Conservation (phyloP, 2,329 filamentous ascomycete genomes). For the Talaromyces albobiverticillius region DNA sequence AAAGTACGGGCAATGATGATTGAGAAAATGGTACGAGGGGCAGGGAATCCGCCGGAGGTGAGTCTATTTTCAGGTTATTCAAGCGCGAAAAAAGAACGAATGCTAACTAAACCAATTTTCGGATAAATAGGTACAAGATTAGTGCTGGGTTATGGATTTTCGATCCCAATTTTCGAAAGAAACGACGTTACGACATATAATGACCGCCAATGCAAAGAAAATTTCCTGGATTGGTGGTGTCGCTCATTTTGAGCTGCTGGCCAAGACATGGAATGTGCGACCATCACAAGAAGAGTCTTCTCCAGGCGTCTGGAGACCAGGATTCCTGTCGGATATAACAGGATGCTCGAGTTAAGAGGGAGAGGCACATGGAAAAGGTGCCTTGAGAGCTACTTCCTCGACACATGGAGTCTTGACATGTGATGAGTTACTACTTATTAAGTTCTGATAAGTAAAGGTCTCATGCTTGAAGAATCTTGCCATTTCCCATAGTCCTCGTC, state of each 20-base stretch:
- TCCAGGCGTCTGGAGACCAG: background rate
- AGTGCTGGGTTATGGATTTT: background rate
- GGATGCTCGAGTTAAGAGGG: background rate
- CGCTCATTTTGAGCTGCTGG: too few relatives aligned
- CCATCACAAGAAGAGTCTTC: background rate
- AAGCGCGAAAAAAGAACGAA: too few relatives aligned
- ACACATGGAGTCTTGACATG: too few relatives aligned
- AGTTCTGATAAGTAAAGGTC: too few relatives aligned
- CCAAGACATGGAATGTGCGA: background rate
- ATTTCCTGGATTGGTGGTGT: too few relatives aligned
- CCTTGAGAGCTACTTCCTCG: too few relatives aligned
- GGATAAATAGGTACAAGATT: background rate
- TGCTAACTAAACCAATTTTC: background rate
- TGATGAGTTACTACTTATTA: too few relatives aligned
- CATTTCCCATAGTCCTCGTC: background rate
- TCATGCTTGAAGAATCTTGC: background rate
- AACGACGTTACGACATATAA: too few relatives aligned
- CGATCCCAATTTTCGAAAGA: background rate
- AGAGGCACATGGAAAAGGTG: background rate
- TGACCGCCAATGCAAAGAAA: too few relatives aligned
- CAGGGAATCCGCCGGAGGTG: conserved; percentile 64
- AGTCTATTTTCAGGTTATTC: too few relatives aligned
- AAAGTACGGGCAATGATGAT: conserved; percentile 78
- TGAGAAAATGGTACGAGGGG: conserved; percentile 67
- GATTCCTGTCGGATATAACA: background rate